Conservation (phyloP, 2,329 filamentous ascomycete genomes). For the Phialophora chinensis region DNA sequence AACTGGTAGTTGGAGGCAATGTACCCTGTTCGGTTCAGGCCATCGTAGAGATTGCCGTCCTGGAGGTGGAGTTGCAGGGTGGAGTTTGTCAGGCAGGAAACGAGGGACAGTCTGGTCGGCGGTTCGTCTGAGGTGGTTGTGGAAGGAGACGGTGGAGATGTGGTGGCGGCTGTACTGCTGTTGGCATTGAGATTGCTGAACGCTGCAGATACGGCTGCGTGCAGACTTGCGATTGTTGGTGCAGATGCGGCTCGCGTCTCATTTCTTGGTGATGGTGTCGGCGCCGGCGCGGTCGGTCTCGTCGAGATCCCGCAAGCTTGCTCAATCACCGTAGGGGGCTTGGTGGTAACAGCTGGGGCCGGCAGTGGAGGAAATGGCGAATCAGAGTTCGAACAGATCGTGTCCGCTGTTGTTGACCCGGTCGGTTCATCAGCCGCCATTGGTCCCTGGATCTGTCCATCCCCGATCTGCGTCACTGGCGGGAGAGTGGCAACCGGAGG, state of each 20-base stretch:
- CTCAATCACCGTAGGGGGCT: constrained; percentile 26
- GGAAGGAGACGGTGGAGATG: neutral
- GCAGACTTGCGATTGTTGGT: neutral
- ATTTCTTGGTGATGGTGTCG: neutral
- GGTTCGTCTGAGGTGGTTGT: neutral
- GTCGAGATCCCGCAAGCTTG: constrained; percentile 23
- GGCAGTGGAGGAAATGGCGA: neutral
- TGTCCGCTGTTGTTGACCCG: neutral
- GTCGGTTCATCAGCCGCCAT: neutral
- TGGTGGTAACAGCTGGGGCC: neutral
- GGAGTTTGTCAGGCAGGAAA: constrained; percentile 31
- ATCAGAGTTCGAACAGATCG: neutral
- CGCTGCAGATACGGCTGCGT: neutral
- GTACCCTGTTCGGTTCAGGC: constrained; percentile 72
- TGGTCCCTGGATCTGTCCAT: constrained; percentile 56
- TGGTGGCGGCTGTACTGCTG: neutral
- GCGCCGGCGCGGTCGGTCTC: neutral
- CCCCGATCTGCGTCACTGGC: constrained; percentile 48
- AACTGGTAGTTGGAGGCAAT: constrained; percentile 82
- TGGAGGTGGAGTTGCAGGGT: constrained; percentile 61
- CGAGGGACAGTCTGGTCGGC: constrained; percentile 12
- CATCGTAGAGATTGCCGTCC: constrained; percentile 70
- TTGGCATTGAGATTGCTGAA: neutral
- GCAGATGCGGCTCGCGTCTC: neutral
- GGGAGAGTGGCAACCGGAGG: neutral